A percentile compares a stretch with the other conserved stretches of the same genome.
Conservation (phyloP, 768 basidiomycete species). For the Kwoniella pini region DNA sequence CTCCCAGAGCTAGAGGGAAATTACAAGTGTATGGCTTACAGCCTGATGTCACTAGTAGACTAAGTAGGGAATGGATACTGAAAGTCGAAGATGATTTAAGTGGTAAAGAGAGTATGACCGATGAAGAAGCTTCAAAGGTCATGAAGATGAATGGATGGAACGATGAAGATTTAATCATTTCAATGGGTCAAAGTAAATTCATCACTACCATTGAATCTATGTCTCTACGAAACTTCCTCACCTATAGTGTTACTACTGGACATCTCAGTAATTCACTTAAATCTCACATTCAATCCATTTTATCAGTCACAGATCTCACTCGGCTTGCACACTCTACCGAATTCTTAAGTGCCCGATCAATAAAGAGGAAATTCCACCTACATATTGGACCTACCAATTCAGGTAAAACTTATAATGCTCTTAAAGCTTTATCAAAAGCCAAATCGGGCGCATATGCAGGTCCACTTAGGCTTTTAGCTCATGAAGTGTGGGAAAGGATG, state of each 20-base stretch:
- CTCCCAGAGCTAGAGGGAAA: slow-evolving; percentile 16
- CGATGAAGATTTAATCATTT: slow-evolving; percentile 24
- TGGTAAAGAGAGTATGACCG: neutral
- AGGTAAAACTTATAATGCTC: slow-evolving; percentile 91
- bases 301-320: slow-evolving; percentile 36
- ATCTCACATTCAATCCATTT: slow-evolving; percentile 30
- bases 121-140: slow-evolving; percentile 13
- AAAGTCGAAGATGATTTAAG: slow-evolving; percentile 7
- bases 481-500: slow-evolving; percentile 89
- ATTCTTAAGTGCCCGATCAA: slow-evolving; percentile 57
- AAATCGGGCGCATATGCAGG: slow-evolving; percentile 79
- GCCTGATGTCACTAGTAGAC: neutral
- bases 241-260: neutral
- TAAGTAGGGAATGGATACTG: slow-evolving; percentile 12
- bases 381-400: slow-evolving; percentile 98
- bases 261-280: neutral
- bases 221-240: slow-evolving; percentile 36
- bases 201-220: slow-evolving; percentile 34
- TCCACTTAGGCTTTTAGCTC: slow-evolving; percentile 86
- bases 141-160: slow-evolving; percentile 28
- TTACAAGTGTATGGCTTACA: slow-evolving; percentile 33
- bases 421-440: slow-evolving; percentile 81
- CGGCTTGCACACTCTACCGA: slow-evolving; percentile 34
- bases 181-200: slow-evolving; percentile 33
- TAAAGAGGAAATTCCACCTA: slow-evolving; percentile 78